A percentile compares a stretch with the other conserved stretches of the same genome.
Evolutionary conservation across 2,329 filamentous ascomycete species (phyloP).

Genomic region (Colletotrichum liriopes): DNA sequence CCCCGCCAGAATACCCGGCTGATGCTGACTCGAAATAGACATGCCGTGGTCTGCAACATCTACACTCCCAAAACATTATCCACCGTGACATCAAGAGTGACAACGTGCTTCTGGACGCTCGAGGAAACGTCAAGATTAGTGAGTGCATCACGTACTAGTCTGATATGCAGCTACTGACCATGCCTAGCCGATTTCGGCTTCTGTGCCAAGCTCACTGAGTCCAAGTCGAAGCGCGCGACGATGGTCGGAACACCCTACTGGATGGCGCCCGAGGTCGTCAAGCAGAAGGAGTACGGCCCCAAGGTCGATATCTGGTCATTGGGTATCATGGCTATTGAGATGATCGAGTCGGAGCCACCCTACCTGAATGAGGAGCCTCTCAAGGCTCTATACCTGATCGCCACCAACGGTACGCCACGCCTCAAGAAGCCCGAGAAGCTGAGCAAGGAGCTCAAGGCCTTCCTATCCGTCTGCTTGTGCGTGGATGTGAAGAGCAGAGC

Average conservation of each 20-base stretch:
- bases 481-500: conserved; percentile 97
- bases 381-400: conserved; percentile 97
- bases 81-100: conserved; percentile 99
- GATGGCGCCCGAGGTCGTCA: conserved; percentile 99
- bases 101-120: conserved; percentile 94
- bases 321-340: conserved; percentile 99
- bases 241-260: conserved; percentile 99
- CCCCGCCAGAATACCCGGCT: neutral
- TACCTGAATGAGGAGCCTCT: conserved; percentile 98
- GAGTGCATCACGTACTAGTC: conserved; percentile 60
- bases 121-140: conserved; percentile 98
- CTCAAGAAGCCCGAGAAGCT: conserved; percentile 99
- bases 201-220: conserved; percentile 97
- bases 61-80: conserved; percentile 97
- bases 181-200: conserved; percentile 95
- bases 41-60: conserved; percentile 92
- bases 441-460: conserved; percentile 97
- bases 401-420: conserved; percentile 95
- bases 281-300: conserved; percentile 98
- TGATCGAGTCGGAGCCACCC: conserved; percentile 98
- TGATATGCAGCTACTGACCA: conserved; percentile 51
- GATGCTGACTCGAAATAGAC: conserved; percentile 72
- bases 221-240: conserved; percentile 96
- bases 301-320: conserved; percentile 99
- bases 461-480: conserved; percentile 95